A percentile compares a stretch with the other conserved stretches of the same genome.
These are phyloP conservation scores for Xylariaceae sp. DNA, from an alignment of 2,329 filamentous ascomycete genomes.

Conservation along the genomic window DNA sequence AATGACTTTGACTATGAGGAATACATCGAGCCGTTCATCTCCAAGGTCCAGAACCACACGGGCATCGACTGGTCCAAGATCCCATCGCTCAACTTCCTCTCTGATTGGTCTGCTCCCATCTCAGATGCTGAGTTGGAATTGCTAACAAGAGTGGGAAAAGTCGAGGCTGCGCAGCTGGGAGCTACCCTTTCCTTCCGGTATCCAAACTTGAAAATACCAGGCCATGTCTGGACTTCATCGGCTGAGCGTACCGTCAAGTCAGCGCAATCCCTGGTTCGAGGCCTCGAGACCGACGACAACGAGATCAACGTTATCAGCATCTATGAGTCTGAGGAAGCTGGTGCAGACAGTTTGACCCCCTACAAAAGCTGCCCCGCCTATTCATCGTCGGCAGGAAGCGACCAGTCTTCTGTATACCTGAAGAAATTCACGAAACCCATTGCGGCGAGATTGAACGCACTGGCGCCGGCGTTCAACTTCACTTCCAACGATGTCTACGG, in stretches of 20 bases:
- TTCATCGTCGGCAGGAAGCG: slow-evolving; percentile 50
- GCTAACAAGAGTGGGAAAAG: slow-evolving; percentile 56
- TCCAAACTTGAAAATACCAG: slow-evolving; percentile 46
- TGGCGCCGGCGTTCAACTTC: slow-evolving; percentile 58
- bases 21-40: slow-evolving; percentile 52
- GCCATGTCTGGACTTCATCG: slow-evolving; percentile 57
- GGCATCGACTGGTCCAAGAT: slow-evolving; percentile 52
- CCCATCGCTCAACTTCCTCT: slow-evolving; percentile 51
- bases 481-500: slow-evolving; percentile 58
- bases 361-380: slow-evolving; percentile 64
- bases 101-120: slow-evolving; percentile 52
- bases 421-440: slow-evolving; percentile 58
- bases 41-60: slow-evolving; percentile 56
- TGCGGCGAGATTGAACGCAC: slow-evolving; percentile 48
- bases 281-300: slow-evolving; percentile 48
- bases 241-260: slow-evolving; percentile 58
- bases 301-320: slow-evolving; percentile 51
- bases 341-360: slow-evolving; percentile 58
- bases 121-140: slow-evolving; percentile 53
- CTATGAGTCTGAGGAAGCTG: slow-evolving; percentile 51
- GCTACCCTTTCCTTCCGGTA: slow-evolving; percentile 56
- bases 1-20: slow-evolving; percentile 56
- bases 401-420: slow-evolving; percentile 47
- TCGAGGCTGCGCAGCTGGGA: slow-evolving; percentile 57
- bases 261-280: slow-evolving; percentile 53